Base-by-base conservation (phyloP, 495 filamentous ascomycete genomes). In the Penicillium subrubescens region DNA sequence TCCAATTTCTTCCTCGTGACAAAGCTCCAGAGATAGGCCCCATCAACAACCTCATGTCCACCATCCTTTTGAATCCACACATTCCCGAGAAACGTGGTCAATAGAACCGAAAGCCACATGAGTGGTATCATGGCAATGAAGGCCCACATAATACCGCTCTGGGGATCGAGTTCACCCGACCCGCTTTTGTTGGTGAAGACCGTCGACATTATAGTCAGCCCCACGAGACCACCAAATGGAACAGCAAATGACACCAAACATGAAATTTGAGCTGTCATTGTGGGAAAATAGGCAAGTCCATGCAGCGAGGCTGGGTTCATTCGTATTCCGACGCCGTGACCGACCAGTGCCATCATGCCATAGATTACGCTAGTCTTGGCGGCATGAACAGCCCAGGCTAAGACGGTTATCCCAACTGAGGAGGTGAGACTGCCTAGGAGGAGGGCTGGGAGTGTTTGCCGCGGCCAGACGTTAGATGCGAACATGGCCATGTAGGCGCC, bases 301-400 rank as follows among this genome's bases (percentile, higher is more conserved):
- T 90, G 87, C 0, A 89, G 74, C 1, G 76, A 77, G 1, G 66
- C 67, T 0, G 81, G 82, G 77, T 87, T 83, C 59, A 81, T 69
- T 11, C 79, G 76, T 10, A 77, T 66, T 1, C 86, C 87, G 0
- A 84, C 85, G 0, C 87, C 87, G 1, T 72, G 78, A 12, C 87
- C 87, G 0, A 84, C 78, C 1, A 90, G 67, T 0, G 81, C 85
- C 75, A 90, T 82, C 82, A 88, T 87, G 46, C 82, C 87, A 66
- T 82, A 86, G 17, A 88, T 79, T 6, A 83, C 57, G 8, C 65
- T 31, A 0, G 69, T 71, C 50, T 82, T 67, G 10, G 77, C 72
- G 0, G 65, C 62, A n/a, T 74, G 65, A 6, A 86, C 75, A 11
- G 81, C 84, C 64, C 73, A 83, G 3, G 82, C 76, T 5, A 90